phyloP scores from a whole-genome alignment of 495 filamentous ascomycete genomes.

The Trichoderma erinaceum region DNA sequence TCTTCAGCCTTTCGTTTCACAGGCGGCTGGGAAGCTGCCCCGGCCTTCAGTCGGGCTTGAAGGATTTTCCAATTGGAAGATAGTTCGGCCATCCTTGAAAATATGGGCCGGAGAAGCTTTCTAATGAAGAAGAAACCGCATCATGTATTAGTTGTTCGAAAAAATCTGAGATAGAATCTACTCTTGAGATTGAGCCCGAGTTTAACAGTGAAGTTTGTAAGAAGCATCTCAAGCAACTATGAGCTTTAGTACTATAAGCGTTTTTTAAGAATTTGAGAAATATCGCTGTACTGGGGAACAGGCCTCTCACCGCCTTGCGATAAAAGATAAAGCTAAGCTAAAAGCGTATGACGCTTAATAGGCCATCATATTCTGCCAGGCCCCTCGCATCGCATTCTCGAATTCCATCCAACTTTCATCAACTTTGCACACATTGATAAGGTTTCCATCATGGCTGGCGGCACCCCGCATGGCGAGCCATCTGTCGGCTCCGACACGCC shows the following conservation, averaged over 20 bases:
- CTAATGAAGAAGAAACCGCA: background rate
- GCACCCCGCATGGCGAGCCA: conserved; percentile 34
- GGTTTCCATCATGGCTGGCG: conserved; percentile 33
- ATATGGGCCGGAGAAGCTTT: background rate
- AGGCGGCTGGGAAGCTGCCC: conserved; percentile 34
- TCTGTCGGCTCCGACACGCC: conserved; percentile 45
- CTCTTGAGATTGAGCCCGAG: background rate
- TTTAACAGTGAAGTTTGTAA: background rate
- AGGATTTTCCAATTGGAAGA: conserved; percentile 72
- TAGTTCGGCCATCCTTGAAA: conserved; percentile 34
- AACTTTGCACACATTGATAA: conserved; percentile 19
- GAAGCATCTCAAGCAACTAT: background rate
- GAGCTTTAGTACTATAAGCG: background rate
- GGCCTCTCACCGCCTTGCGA: background rate
- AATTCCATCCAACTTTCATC: conserved; percentile 17
- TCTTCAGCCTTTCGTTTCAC: conserved; percentile 27
- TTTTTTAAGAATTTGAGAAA: background rate
- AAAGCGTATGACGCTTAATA: background rate
- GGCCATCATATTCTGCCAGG: background rate
- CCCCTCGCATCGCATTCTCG: background rate
- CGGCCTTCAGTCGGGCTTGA: conserved; percentile 56
- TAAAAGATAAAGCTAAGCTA: background rate
- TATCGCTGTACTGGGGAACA: background rate
- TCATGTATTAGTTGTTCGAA: background rate
- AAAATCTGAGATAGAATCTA: background rate